Base-by-base conservation (phyloP, 768 basidiomycete genomes). In the Russula emetica region DNA sequence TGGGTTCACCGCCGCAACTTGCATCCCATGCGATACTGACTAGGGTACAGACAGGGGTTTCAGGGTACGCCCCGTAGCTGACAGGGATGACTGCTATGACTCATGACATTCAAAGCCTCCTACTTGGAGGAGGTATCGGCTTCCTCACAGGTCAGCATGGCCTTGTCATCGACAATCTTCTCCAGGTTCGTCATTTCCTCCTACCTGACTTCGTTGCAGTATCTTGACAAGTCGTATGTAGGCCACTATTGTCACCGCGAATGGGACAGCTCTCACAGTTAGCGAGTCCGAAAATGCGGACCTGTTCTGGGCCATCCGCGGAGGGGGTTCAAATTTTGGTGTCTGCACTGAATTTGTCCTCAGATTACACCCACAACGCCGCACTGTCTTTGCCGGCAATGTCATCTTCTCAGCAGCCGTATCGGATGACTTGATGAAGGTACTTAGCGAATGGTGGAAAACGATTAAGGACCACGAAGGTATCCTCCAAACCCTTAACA, bases 41-140 rank as follows among this genome's bases (percentile, higher is more conserved):
- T 10, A 32, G 34, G n/a, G 26, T 44, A 24, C 51, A 80, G 81
- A 81, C 80, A 57, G 80, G 82, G 36, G 80, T 82, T 32, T 78
- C 79, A 65, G 81, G 82, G 80, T 82, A 45, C 30, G 77, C 20
- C n/a, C 16, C 38, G 1, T n/a, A n/a, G 3, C 22, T 38, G 26
- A 13, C 24, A 30, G 20, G 18, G 16, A 24, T 50, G 44, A 30
- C 5, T 34, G 2, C 34, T 38, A 16, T 53, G n/a, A 16, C 57
- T 61, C 20, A 36, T 22, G n/a, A 22, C 36, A 20, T 16, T 14
- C 14, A 20, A 57, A 82, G 82, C 5, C 76, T 84, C 6, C 74
- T 75, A n/a, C 73, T 85, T 18, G 84, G 83, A 40, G 83, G 83
- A 13, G 84, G 84, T 5, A 81, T 78, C 61, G 84, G 84, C 18